Conservation (phyloP, 805 yeast species). For the Starmerella geochares region DNA sequence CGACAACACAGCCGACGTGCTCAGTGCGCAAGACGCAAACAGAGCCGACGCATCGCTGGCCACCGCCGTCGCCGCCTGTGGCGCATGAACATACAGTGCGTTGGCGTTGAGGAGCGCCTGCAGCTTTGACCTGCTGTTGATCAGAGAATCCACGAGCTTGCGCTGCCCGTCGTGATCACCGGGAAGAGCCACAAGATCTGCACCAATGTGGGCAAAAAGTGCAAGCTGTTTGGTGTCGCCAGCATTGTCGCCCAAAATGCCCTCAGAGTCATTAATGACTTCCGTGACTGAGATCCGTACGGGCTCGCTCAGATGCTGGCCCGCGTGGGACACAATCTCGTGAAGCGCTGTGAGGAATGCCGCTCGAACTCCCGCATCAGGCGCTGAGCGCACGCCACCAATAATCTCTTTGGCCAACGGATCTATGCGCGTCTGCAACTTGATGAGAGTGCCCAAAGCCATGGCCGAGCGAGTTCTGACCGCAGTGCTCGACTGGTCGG, state of each 20-base stretch:
- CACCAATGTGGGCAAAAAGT: conserved; percentile 39
- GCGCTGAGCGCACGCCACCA: conserved; percentile 53
- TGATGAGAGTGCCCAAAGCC: conserved; percentile 79
- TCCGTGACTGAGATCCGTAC: conserved; percentile 60
- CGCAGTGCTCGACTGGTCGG: conserved; percentile 63
- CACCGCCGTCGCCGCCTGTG: conserved; percentile 27
- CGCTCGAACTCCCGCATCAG: conserved; percentile 56
- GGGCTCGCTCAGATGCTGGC: conserved; percentile 61
- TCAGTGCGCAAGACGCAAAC: conserved; percentile 7
- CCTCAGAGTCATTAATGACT: conserved; percentile 62
- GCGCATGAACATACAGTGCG: conserved; percentile 27
- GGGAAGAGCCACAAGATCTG: conserved; percentile 37
- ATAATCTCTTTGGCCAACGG: conserved; percentile 80
- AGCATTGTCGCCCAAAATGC: conserved; percentile 25
- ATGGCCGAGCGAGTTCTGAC: conserved; percentile 77
- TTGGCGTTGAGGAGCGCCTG: conserved; percentile 26
- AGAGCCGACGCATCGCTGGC: conserved; percentile 8
- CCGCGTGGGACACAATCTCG: conserved; percentile 73
- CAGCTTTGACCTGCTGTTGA: conserved; percentile 13
- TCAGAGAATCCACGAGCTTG: conserved; percentile 27
- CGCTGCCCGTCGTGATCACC: conserved; percentile 28
- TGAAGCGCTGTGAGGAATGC: conserved; percentile 78
- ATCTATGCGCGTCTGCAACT: conserved; percentile 86
- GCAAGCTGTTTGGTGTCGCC: conserved; percentile 33
- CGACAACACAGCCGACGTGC: conserved; percentile 33